These are phyloP conservation scores for Sporothrix protearum DNA, from an alignment of 2,329 filamentous ascomycete species.

Conservation along the genomic window DNA sequence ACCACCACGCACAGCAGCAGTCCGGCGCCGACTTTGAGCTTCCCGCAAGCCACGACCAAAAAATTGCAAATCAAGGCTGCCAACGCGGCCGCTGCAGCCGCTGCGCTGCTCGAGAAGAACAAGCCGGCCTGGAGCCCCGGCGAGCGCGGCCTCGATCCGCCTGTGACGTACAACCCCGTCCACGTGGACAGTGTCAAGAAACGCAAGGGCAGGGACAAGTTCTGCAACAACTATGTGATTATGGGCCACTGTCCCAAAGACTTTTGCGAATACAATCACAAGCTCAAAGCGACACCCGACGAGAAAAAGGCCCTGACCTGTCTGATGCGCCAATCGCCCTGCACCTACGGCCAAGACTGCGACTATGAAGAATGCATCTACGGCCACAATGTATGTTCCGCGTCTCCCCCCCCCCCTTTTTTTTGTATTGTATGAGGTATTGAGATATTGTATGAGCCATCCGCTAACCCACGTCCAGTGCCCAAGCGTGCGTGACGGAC, in stretches of 20 bases:
- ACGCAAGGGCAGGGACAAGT: slow-evolving; percentile 52
- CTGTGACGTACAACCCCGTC: slow-evolving; percentile 45
- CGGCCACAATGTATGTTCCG: slow-evolving; percentile 51
- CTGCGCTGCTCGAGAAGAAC: slow-evolving; percentile 33
- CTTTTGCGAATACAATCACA: slow-evolving; percentile 57
- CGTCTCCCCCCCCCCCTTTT: neutral
- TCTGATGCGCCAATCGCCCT: slow-evolving; percentile 56
- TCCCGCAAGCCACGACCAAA: slow-evolving; percentile 39
- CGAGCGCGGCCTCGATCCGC: slow-evolving; percentile 52
- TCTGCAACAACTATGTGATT: slow-evolving; percentile 62
- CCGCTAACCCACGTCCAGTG: slow-evolving; percentile 40
- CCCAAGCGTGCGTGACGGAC: slow-evolving; percentile 49
- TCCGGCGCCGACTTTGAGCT: slow-evolving; percentile 33
- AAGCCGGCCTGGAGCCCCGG: slow-evolving; percentile 49
- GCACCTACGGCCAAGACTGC: slow-evolving; percentile 56
- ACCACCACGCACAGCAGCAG: neutral
- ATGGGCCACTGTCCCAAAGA: slow-evolving; percentile 55
- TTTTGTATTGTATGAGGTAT: neutral
- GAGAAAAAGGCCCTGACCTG: slow-evolving; percentile 56
- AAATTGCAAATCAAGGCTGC: slow-evolving; percentile 31
- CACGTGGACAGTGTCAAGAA: slow-evolving; percentile 55
- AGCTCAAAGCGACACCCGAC: slow-evolving; percentile 50
- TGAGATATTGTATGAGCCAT: neutral
- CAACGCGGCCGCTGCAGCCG: slow-evolving; percentile 20
- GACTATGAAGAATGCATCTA: slow-evolving; percentile 58